Conservation (phyloP, 352 stramenopile species). For the Halophytophthora batemanensis region DNA sequence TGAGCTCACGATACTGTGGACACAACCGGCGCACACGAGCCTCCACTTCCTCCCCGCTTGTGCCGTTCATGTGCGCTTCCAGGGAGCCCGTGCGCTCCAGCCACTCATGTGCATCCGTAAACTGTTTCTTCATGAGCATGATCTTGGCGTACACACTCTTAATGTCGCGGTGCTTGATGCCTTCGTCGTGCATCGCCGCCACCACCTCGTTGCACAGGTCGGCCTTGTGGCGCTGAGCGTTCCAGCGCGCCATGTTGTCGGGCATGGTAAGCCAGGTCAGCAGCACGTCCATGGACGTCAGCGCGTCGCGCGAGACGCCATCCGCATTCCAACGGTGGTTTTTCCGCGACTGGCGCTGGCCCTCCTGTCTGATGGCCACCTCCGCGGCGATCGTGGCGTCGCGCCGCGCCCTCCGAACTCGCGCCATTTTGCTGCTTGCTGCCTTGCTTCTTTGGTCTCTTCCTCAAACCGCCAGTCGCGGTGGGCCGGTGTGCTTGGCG, state of each 20-base stretch:
- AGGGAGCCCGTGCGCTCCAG: too few relatives aligned
- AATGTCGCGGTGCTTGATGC: constrained; percentile 12
- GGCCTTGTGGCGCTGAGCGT: constrained; percentile 8
- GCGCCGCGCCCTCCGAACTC: too few relatives aligned
- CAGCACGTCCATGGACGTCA: constrained; percentile 23
- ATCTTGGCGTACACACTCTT: constrained; percentile 18
- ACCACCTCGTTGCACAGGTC: constrained; percentile 18
- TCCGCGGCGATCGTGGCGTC: too few relatives aligned
- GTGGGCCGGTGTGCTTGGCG: too few relatives aligned
- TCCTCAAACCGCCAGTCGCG: too few relatives aligned
- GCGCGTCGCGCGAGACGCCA: constrained; percentile 6
- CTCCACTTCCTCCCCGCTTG: constrained; percentile 14
- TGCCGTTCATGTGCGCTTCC: too few relatives aligned
- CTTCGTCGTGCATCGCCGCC: constrained; percentile 10
- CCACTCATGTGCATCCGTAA: constrained; percentile 9
- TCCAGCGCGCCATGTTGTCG: constrained; percentile 33
- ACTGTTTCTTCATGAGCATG: constrained; percentile 15
- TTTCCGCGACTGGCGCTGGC: too few relatives aligned
- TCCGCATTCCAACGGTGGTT: constrained; percentile 19
- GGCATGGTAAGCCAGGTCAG: constrained; percentile 29
- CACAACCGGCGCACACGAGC: constrained; percentile 20
- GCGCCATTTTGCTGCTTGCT: too few relatives aligned
- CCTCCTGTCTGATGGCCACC: too few relatives aligned
- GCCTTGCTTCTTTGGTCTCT: too few relatives aligned
- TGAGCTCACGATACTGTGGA: constrained; percentile 29